Evolutionary conservation across 2,329 filamentous ascomycete species (phyloP), one percentile per base, ranked within the genome.

Genomic region (Fusarium cyanostomum): DNA sequence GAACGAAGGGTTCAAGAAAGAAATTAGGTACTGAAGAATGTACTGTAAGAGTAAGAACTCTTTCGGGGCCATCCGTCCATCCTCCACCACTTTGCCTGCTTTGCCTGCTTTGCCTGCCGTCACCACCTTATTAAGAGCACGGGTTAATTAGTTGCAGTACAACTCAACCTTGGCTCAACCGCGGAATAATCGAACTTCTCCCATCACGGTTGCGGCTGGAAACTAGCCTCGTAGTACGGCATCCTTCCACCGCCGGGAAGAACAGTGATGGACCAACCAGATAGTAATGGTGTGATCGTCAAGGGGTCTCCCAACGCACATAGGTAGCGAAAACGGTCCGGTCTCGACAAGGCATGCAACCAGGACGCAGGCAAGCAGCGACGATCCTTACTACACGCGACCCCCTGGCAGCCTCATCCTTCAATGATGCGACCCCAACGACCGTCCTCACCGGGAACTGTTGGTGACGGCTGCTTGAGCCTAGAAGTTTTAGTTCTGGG

Each of bases 331-430:
- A 31, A 30, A 57, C 51, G 57, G 60, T 43, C 66, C 44, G 52
- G 62, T 59, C 43, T 61, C 54, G 48, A 60, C 37, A 34, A 33
- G 41, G 18, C 15, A 34, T 46, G 38, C 43, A 51, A 46, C 24
- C 15, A 21, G 26, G 18, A 18, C 21, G n/a, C 16, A 43, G 6
- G 41, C 48, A 56, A 59, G 53, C 42, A 56, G 56, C 52, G 67
- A 64, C 53, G 67, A 69, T 69, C 67, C 55, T 58, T 69, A 66
- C 67, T 68, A 52, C 61, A 69, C 64, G 34, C 66, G 67, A 68
- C 57, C 34, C 38, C 54, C 52, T 38, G 66, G 41, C 50, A 62
- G 59, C 55, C 51, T 56, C 52, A 56, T 62, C 55, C 50, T 49
- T 56, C 59, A 59, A 59, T 54, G 37, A 44, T 44, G 28, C 28